Evolutionary conservation across 2,329 filamentous ascomycete genomes (phyloP), one percentile per base, ranked within the genome.

Genomic region (Aspergillus chevalieri): DNA sequence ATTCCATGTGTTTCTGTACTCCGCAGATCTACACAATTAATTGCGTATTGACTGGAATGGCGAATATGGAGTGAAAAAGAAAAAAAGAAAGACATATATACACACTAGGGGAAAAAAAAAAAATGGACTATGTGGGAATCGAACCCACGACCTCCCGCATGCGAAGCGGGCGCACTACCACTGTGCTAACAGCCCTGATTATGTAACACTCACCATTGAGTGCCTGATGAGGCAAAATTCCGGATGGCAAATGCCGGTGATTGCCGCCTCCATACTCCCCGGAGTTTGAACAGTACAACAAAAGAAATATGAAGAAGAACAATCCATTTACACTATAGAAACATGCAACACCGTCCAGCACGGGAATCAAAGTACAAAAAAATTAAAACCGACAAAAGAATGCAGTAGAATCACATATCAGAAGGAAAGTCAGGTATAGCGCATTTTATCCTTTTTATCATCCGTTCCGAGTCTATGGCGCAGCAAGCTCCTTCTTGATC

Each of bases 401-500:
- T 48, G 47, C 44, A 52, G 44, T 44, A 21, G 38, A 41, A 41
- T 41, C 38, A 41, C 38, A 41, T 21, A 19, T 41, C 9, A 41
- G 38, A 41, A 41, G 19, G 17, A 21, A 41, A 41, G 38, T 15
- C 17, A 19, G 17, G 17, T 12, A 19, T 17, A 19, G 8, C 15
- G 38, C 38, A 52, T 41, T 41, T 41, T 41, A 19, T 38, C n/a
- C 17, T 38, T 38, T 38, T 38, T 15, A 15, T 38, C 34, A 19
- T 38, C 17, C 12, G 12, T 10, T 41, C 38, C 54, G 56, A 50
- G 49, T 59, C 56, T 64, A 65, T 43, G 58, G 50, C 50, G 62
- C 50, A 50, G 91, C 83, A 87, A 97, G 86, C 76, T 85, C 82
- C 87, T 96, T 96, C 87, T 97, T 97, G 73, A 96, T 95, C 80